Conservation (phyloP, 1,284 basidiomycete genomes). For the Neotropicomus parvogracilis region DNA sequence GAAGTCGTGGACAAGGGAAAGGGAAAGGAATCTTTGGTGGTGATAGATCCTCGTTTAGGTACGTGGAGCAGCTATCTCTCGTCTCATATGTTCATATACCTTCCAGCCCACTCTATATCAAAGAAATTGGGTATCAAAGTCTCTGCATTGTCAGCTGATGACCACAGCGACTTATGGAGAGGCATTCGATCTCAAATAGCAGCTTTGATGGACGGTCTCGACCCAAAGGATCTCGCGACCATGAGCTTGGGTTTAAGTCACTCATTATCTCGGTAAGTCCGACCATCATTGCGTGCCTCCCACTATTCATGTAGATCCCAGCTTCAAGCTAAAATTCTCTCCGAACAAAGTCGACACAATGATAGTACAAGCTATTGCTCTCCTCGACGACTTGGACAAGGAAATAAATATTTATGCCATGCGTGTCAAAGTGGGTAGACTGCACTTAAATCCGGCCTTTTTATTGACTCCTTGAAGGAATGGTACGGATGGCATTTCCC, state of each 20-base stretch:
- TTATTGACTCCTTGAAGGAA: slow-evolving; percentile 56
- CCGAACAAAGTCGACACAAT: slow-evolving; percentile 99
- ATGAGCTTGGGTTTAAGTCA: slow-evolving; percentile 98
- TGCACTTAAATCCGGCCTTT: not conserved
- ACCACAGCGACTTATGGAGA: slow-evolving; percentile 81
- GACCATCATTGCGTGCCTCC: slow-evolving; percentile 4
- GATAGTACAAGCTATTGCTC: slow-evolving; percentile 98
- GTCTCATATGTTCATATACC: slow-evolving; percentile 6
- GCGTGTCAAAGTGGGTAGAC: slow-evolving; percentile 84
- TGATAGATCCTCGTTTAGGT: slow-evolving; percentile 92
- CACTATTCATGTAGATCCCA: slow-evolving; percentile 33
- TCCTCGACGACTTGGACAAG: slow-evolving; percentile 98
- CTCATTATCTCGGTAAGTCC: slow-evolving; percentile 78
- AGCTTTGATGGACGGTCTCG: slow-evolving; percentile 82
- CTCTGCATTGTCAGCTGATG: slow-evolving; percentile 41
- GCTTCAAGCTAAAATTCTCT: slow-evolving; percentile 99
- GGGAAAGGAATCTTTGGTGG: slow-evolving; percentile 83
- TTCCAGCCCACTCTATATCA: slow-evolving; percentile 74
- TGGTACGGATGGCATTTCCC: slow-evolving; percentile 99
- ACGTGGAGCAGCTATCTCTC: slow-evolving; percentile 29
- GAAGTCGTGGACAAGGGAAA: slow-evolving; percentile 87
- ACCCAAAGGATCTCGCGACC: slow-evolving; percentile 94
- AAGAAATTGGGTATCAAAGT: slow-evolving; percentile 96
- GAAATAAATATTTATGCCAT: slow-evolving; percentile 99
- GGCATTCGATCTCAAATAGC: slow-evolving; percentile 92